A percentile compares a stretch with the other conserved stretches of the same genome.
These are phyloP conservation scores for Wickerhamomyces canadensis DNA, from an alignment of 805 yeast genomes.

Conservation along the genomic window DNA sequence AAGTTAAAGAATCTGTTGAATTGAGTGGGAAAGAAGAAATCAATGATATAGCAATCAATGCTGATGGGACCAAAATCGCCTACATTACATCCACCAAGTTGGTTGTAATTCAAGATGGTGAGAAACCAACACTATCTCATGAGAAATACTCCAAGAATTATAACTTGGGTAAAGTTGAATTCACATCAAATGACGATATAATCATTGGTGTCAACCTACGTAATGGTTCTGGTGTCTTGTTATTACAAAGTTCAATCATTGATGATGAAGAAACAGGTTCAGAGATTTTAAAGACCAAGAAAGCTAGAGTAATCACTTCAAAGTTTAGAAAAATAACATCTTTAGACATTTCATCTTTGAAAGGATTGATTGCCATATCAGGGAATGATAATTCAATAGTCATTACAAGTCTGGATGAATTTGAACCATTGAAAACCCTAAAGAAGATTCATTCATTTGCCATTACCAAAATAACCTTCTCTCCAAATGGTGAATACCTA, in stretches of 20 bases:
- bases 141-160: conserved; percentile 19
- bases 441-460: conserved; percentile 74
- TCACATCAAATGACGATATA: conserved; percentile 28
- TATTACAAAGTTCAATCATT: conserved; percentile 24
- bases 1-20: conserved; percentile 44
- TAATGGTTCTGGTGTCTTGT: conserved; percentile 35
- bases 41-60: conserved; percentile 63
- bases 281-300: conserved; percentile 26
- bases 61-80: conserved; percentile 59
- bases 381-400: conserved; percentile 58
- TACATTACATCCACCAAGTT: conserved; percentile 55
- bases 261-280: conserved; percentile 7
- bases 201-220: conserved; percentile 40
- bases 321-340: conserved; percentile 54
- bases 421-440: conserved; percentile 44
- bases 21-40: conserved; percentile 44
- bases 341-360: conserved; percentile 32
- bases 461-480: conserved; percentile 65
- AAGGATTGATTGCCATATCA: conserved; percentile 36
- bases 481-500: conserved; percentile 59
- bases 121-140: conserved; percentile 9
- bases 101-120: conserved; percentile 8
- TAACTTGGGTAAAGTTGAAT: conserved; percentile 37
- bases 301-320: conserved; percentile 35
- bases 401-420: conserved; percentile 45